Evolutionary conservation across 441 rosid species (phyloP).

Genomic region (Adansonia gregorii): DNA sequence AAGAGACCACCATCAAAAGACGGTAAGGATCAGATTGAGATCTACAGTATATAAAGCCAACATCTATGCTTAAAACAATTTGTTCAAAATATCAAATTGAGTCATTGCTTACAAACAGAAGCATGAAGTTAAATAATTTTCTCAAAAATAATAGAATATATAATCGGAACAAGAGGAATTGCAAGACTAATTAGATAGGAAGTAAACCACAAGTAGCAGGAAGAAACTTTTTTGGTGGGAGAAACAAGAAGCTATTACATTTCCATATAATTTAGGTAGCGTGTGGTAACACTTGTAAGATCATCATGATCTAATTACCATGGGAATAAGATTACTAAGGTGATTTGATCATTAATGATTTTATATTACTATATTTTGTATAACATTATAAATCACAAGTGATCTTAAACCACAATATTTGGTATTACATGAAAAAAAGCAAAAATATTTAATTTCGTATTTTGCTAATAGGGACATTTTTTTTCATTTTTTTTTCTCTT

Average conservation of each 20-base stretch:
- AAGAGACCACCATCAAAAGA: background rate
- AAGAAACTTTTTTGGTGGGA: background rate
- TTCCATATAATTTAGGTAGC: background rate
- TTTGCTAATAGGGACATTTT: too few species aligned
- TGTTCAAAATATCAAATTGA: slow-evolving; percentile 3
- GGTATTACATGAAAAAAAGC: background rate
- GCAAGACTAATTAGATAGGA: slow-evolving; percentile 2
- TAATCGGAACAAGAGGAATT: background rate
- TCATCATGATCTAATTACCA: background rate
- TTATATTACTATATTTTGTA: background rate
- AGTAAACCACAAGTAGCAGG: background rate
- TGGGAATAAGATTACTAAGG: background rate
- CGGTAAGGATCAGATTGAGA: background rate
- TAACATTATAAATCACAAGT: background rate
- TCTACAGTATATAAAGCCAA: slow-evolving; percentile 1
- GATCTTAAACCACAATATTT: background rate
- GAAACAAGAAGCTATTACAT: background rate
- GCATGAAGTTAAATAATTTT: background rate
- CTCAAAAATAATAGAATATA: background rate
- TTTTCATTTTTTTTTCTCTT: background rate
- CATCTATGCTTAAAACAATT: background rate
- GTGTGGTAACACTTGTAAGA: background rate
- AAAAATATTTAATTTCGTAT: too few species aligned
- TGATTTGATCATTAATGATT: slow-evolving; percentile 1
- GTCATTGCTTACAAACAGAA: background rate